Conservation (phyloP, 2,329 filamentous ascomycete genomes). For the Aspergillus niger region DNA sequence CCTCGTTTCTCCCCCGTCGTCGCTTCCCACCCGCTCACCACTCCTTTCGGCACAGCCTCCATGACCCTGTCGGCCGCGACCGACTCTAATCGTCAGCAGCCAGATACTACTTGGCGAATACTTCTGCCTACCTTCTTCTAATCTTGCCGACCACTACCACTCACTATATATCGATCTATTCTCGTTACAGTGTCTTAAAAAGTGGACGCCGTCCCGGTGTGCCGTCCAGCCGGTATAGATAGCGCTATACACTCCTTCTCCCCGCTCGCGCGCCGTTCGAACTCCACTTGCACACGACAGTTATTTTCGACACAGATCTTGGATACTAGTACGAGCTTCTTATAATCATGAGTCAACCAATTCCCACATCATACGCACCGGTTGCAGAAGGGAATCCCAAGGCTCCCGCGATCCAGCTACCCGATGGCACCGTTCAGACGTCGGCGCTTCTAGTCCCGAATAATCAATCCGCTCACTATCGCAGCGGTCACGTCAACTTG, state of each 20-base stretch:
- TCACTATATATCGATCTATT: constrained; percentile 21
- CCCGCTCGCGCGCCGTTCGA: background rate
- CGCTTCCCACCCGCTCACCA: constrained; percentile 8
- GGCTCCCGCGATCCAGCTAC: constrained; percentile 31
- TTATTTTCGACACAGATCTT: background rate
- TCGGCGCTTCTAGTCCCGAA: constrained; percentile 26
- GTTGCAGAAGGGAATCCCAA: constrained; percentile 26
- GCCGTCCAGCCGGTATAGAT: constrained; percentile 1
- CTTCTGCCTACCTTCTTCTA: constrained; percentile 19
- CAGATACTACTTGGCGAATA: constrained; percentile 9
- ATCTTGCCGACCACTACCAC: constrained; percentile 9
- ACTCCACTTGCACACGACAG: background rate
- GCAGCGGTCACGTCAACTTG: constrained; percentile 54
- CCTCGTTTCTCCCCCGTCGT: background rate
- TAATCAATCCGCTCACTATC: constrained; percentile 26
- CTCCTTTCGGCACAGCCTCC: constrained; percentile 15
- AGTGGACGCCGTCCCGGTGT: background rate
- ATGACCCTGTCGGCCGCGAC: constrained; percentile 8
- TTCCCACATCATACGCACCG: constrained; percentile 23
- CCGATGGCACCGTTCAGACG: constrained; percentile 27
- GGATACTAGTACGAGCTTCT: background rate
- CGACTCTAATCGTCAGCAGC: background rate
- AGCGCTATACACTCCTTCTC: constrained; percentile 2
- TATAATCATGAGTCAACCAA: constrained; percentile 28
- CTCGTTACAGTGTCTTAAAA: background rate